Base-by-base conservation (phyloP, 1,284 basidiomycete genomes). In the Ceratobasidium theobromae region DNA sequence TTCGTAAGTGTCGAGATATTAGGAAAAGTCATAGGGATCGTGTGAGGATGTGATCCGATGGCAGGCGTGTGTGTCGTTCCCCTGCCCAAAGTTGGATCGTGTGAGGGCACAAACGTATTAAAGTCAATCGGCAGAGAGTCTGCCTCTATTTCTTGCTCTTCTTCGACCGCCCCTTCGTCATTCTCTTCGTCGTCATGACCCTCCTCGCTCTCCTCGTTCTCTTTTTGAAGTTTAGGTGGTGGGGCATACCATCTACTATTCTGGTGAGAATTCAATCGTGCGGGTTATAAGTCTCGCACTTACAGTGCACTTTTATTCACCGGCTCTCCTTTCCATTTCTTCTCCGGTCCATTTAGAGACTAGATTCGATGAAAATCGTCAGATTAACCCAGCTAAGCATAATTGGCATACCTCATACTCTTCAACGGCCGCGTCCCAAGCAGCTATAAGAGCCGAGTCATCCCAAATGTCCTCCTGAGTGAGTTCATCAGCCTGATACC, bases 381-480 rank as follows among this genome's bases (percentile, higher is more conserved):
- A 11, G 45, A 23, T 28, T 33, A 21, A 53, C 18, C 38, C 25
- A n/a, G 14, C 23, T 3, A 25, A 40, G 21, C 65, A 57, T 33
- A 33, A 33, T 35, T 28, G 58, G 74, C 74, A 46, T 69, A 85
- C 85, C 77, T 87, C 81, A 70, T 91, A 91, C 73, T 91, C 89
- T 66, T 88, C 87, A 69, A 81, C 83, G 18, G 89, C 89, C 67
- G 89, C 85, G 73, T 91, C 82, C 89, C 89, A 91, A 23, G 89
- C 89, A 60, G 87, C 81, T 46, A 91, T 82, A 66, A 92, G 81
- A 2, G 87, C 88, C 43, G 87, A 87, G 73, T 92, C 89, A 70
- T 92, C 89, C 89, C 89, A 91, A 41, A 90, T 84, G 72, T 91
- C 89, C 54, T 85, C 82, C 41, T 86, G 81, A 3, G 85, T 85